Conservation (phyloP, 2,329 filamentous ascomycete genomes). For the Dissoconium aciculare region DNA sequence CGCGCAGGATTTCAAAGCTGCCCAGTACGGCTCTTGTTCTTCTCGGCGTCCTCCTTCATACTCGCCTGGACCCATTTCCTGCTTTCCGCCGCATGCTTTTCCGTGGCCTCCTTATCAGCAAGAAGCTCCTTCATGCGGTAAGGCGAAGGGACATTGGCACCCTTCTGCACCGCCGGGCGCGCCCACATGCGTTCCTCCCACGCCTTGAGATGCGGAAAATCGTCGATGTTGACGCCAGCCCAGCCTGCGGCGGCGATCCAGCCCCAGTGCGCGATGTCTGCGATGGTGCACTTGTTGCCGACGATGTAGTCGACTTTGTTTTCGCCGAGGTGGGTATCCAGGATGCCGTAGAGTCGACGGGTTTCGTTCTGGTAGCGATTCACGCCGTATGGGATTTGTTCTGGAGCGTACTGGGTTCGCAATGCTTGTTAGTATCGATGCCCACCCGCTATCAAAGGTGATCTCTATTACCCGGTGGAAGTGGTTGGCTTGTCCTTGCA, state of each 20-base stretch:
- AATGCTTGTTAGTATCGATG: too few relatives aligned
- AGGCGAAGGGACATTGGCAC: slow-evolving; percentile 50
- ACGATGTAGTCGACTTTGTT: slow-evolving; percentile 39
- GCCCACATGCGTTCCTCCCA: slow-evolving; percentile 61
- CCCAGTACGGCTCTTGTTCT: slow-evolving; percentile 14
- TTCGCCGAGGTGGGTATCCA: slow-evolving; percentile 53
- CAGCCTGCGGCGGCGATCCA: slow-evolving; percentile 52
- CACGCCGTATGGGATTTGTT: slow-evolving; percentile 61
- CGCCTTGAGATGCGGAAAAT: slow-evolving; percentile 60
- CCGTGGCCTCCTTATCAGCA: slow-evolving; percentile 42
- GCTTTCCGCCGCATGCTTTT: slow-evolving; percentile 35
- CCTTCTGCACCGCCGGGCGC: slow-evolving; percentile 60
- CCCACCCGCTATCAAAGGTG: too few relatives aligned
- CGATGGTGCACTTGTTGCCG: slow-evolving; percentile 50
- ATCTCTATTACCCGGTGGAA: slow-evolving; percentile 51
- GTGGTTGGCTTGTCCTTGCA: slow-evolving; percentile 55
- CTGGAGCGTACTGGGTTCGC: slow-evolving; percentile 57
- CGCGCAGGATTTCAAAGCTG: neutral
- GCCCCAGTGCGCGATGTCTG: slow-evolving; percentile 67
- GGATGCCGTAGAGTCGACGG: slow-evolving; percentile 61
- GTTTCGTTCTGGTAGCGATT: slow-evolving; percentile 74
- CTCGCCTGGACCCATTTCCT: slow-evolving; percentile 51
- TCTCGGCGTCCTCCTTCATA: slow-evolving; percentile 53
- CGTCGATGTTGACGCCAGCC: slow-evolving; percentile 52
- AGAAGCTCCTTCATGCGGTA: slow-evolving; percentile 47